Base-by-base conservation (phyloP, 2,329 filamentous ascomycete species). In the Stagonosporopsis rhizophila region DNA sequence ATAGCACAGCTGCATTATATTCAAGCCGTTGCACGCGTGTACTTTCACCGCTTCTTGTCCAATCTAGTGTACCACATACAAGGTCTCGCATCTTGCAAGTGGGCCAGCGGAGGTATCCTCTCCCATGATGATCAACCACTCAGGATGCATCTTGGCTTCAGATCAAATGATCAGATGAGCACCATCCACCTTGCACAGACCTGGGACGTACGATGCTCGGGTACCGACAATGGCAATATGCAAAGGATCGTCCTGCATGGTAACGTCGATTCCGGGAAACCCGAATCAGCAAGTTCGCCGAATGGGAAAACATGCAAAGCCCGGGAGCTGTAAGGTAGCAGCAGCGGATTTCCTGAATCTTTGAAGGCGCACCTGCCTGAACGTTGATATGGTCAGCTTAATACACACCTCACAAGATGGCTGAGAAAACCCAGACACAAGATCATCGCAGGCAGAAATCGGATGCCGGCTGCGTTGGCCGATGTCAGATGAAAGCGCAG, bases 401-500 rank as follows among this genome's bases (percentile, higher is more conserved):
- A 28, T n/a, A 22, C 50, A 40, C n/a, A 28, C 34, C 37, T 46
- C 19, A 27, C 35, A 27, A 20, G 23, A 30, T 30, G 22, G 23
- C 11, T 3, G 23, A n/a, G 5, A 15, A 7, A 20, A 20, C 15
- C 14, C 23, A 22, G 15, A 25, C 4, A 37, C 4, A 25, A n/a
- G 2, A 23, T 6, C 22, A 30, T 9, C 15, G 25, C 11, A 48
- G 40, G 23, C 19, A 44, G 28, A n/a, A 11, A 39, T 23, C 28
- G 25, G 38, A 38, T n/a, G 44, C 30, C 37, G 39, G 37, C 44
- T n/a, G 27, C 23, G 38, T 48, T 39, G 38, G 51, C 51, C 51
- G 44, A 54, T 44, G 51, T 44, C 51, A 54, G 38, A 48, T 39
- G 12, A 44, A 47, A 28, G 51, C 37, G 51, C 28, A 47, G 47